Evolutionary conservation across 1,284 basidiomycete genomes (phyloP), one percentile per base, ranked within the genome.

Genomic region (Fomitopsis betulina): DNA sequence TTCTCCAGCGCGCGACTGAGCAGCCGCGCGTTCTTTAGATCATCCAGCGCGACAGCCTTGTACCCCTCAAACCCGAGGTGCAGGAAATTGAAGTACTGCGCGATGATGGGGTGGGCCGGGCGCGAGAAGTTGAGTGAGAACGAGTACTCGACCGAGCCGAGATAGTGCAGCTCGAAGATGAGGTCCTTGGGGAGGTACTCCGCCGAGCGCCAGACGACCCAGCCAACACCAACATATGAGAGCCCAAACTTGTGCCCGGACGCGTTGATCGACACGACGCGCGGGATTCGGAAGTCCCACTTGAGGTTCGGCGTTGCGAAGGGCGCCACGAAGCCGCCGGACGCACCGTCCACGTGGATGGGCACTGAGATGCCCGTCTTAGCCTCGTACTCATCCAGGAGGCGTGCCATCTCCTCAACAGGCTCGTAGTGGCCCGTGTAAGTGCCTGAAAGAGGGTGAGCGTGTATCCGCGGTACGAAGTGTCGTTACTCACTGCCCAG

Each of bases 121-220:
- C 95, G 86, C 45, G 91, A 94, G 73, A 98, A 98, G 79, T 98
- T 98, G 68, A 98, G 82, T 25, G 94, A 96, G 79, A 96, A 98
- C 0, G 88, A 79, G 68, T 84, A 84, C 65, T 86, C 83, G 57
- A 82, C 78, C 0, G 74, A 76, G 15, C 78, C 79, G 52, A 81
- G 74, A 65, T 93, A 94, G 72, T 96, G 94, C 21, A 98, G 82
- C 73, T 98, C 95, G 69, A 98, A 98, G 63, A 97, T 90, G 61
- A 96, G 84, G 61, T 94, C 92, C 70, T 94, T 92, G 2, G 92
- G 92, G 15, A 95, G 82, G 70, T 82, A 82, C 50, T 82, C 75
- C 72, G 88, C 85, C 66, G 87, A 83, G 55, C 91, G 80, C 91
- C 91, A 96, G 62, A 96, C 74, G 43, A 94, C 82, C 90, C 91